A percentile compares a stretch with the other conserved stretches of the same genome.
Evolutionary conservation across 106 monocot species (phyloP).

Genomic region (Vanilla planifolia): DNA sequence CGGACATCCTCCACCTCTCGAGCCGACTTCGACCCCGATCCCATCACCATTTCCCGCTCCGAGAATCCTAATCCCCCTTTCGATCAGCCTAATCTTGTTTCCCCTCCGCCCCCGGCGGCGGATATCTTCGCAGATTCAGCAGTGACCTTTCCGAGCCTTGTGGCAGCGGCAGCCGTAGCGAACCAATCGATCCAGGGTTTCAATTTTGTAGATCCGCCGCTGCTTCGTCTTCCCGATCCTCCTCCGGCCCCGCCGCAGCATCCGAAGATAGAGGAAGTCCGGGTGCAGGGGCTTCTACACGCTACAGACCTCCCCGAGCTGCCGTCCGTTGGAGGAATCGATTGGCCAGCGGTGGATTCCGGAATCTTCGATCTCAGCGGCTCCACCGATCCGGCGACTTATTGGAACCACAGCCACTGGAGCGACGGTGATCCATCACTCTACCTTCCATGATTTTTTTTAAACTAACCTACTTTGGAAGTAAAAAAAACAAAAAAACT

Average conservation of each 20-base stretch:
- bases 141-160: constrained; percentile 6
- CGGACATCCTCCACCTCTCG: neutral
- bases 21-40: constrained; percentile 1
- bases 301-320: constrained; percentile 5
- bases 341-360: constrained; percentile 26
- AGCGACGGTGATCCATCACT: constrained; percentile 32
- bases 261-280: constrained; percentile 9
- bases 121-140: constrained; percentile 4
- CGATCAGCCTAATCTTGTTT: neutral
- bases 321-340: constrained; percentile 6
- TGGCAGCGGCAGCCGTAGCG: neutral
- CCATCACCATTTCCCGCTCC: neutral
- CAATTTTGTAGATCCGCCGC: constrained; percentile 7
- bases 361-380: constrained; percentile 31
- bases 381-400: constrained; percentile 19
- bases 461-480: neutral
- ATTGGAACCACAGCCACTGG: constrained; percentile 46
- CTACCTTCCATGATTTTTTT: constrained; percentile 21
- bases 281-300: constrained; percentile 1
- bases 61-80: neutral
- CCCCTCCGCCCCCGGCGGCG: neutral
- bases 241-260: neutral
- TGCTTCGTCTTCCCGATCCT: constrained; percentile 3
- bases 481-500: neutral
- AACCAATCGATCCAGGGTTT: constrained; percentile 1